Base-by-base conservation (phyloP, 495 filamentous ascomycete species). In the Aspergillus ellipticus region DNA sequence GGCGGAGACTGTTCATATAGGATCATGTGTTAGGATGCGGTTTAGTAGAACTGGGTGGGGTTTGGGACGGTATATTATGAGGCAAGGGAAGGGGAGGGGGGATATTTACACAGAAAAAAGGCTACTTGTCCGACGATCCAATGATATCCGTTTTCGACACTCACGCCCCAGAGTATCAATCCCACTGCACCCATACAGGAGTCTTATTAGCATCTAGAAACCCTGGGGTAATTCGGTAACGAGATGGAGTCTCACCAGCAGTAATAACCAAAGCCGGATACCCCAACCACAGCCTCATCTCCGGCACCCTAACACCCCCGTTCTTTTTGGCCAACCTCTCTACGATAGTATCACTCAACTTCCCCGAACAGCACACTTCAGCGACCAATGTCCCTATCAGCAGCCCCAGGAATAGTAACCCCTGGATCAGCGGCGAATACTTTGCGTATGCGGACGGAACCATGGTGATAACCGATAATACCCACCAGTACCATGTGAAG, bases 401-500 rank as follows among this genome's bases (percentile, higher is more conserved):
- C 4, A 87, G 65, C 3, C 83, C 83, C 8, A 84, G 47, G 55
- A 81, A 86, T 7, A 85, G 61, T 0, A 87, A 65, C 3, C 84
- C 83, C 58, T 86, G 83, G 24, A 81, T 79, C 13, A 83, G 65
- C 5, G 81, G 78, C 0, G 64, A 60, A 52, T 80, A 83, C 9
- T 63, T 51, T 26, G 64, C 60, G 56, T 87, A 87, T n/a, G 82
- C 83, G 17, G 74, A 71, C 0, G 84, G 84, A 7, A 84, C 67
- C 70, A 82, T 74, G 3, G 84, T 85, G 20, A 86, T 80, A 10
- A 86, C 70, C 0, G 80, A 82, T 6, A 85, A 58, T 10, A 87
- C 66, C 82, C 82, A 86, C 83, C 83, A 85, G 65, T 86, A 85
- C 79, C 79, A 84, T 3, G 72, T 61, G 57, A 85, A 85, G 50